These are phyloP conservation scores for Clarireedia hainanense DNA, from an alignment of 2,329 filamentous ascomycete species.

Conservation along the genomic window DNA sequence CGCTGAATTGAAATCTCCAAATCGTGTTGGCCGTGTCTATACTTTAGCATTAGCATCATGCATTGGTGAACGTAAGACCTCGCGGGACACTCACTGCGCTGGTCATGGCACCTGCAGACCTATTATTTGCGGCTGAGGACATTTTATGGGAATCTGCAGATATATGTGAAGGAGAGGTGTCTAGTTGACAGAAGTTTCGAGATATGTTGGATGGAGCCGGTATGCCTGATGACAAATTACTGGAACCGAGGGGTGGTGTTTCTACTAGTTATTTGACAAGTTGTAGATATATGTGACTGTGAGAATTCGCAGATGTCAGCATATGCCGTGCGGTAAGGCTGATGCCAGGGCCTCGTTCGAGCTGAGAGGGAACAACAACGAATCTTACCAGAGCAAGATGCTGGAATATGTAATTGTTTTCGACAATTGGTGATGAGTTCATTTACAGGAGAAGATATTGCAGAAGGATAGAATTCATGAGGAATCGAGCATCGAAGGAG, in stretches of 20 bases:
- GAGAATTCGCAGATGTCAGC: conserved; percentile 26
- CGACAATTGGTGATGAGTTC: conserved; percentile 24
- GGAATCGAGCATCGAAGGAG: conserved; percentile 26
- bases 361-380: conserved; percentile 18
- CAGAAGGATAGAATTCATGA: conserved; percentile 20
- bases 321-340: conserved; percentile 27
- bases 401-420: conserved; percentile 26
- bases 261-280: conserved; percentile 26
- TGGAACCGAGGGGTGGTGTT: conserved; percentile 20
- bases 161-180: no score
- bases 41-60: conserved; percentile 18
- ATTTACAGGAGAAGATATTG: conserved; percentile 28
- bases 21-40: conserved; percentile 28
- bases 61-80: conserved; percentile 20
- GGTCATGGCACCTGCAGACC: conserved; percentile 30
- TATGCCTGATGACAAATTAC: conserved; percentile 15
- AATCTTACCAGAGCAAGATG: conserved; percentile 25
- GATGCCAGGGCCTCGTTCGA: conserved; percentile 19
- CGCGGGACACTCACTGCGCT: conserved; percentile 33
- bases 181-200: not conserved
- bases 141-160: conserved; percentile 25
- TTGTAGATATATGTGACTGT: conserved; percentile 30
- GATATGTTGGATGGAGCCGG: conserved; percentile 16
- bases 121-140: conserved; percentile 30
- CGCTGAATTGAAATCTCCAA: conserved; percentile 33